Conservation (phyloP, 1,139 yeast species). For the Yamadazyma blattariae region DNA sequence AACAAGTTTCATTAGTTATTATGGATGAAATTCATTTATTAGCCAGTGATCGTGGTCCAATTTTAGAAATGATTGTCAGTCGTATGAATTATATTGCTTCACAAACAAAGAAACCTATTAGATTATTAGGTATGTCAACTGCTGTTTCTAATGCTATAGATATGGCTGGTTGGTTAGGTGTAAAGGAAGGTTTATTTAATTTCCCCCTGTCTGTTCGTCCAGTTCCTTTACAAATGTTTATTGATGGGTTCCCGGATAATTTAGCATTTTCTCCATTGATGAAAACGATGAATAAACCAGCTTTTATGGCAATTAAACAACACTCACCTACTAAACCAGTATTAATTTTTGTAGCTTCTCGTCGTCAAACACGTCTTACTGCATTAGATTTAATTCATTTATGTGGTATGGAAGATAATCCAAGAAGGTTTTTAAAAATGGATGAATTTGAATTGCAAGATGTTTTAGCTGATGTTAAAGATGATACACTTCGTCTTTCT, state of each 20-base stretch:
- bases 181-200: constrained; percentile 83
- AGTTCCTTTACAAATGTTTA: constrained; percentile 95
- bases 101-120: constrained; percentile 68
- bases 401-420: constrained; percentile 93
- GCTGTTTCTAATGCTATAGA: constrained; percentile 98
- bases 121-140: constrained; percentile 92
- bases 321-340: constrained; percentile 95
- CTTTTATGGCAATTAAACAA: constrained; percentile 92
- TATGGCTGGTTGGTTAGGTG: constrained; percentile 98
- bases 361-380: constrained; percentile 94
- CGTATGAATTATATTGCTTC: constrained; percentile 92
- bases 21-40: constrained; percentile 98
- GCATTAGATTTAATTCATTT: constrained; percentile 89
- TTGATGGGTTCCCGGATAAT: constrained; percentile 96
- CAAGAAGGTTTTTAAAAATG: constrained; percentile 81
- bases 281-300: constrained; percentile 98
- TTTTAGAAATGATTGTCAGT: constrained; percentile 96
- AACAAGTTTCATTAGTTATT: constrained; percentile 83
- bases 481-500: constrained; percentile 81
- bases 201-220: constrained; percentile 97
- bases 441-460: constrained; percentile 68
- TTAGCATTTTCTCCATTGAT: constrained; percentile 91
- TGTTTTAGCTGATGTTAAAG: constrained; percentile 68
- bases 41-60: constrained; percentile 98
- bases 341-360: constrained; percentile 90